phyloP scores from a whole-genome alignment of 768 basidiomycete species.

The Suillus americanus region DNA sequence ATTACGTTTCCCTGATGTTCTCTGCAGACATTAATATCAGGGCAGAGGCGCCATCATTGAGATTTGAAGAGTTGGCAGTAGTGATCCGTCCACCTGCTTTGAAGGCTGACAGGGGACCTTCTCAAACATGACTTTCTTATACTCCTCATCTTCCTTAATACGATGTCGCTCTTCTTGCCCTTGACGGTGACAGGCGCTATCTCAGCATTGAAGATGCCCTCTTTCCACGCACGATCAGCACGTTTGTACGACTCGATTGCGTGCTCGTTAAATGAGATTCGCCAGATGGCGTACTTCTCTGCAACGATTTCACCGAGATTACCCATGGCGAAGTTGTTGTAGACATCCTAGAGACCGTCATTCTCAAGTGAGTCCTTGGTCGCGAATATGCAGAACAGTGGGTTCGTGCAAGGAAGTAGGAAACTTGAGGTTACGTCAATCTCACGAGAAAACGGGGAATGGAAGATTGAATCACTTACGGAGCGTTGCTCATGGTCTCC shows the following conservation, averaged over 20 bases:
- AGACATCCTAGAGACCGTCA: constrained; percentile 96
- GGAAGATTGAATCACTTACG: constrained; percentile 57
- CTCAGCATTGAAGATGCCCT: constrained; percentile 83
- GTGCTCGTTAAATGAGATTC: constrained; percentile 87
- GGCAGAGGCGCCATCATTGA: constrained; percentile 97
- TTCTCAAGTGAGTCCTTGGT: constrained; percentile 83
- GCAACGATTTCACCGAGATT: constrained; percentile 91
- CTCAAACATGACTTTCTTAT: constrained; percentile 93
- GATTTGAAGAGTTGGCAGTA: constrained; percentile 93
- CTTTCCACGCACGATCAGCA: constrained; percentile 87
- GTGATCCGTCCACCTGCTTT: constrained; percentile 89
- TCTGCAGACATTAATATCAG: constrained; percentile 92
- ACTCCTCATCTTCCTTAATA: constrained; percentile 95
- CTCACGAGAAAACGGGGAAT: constrained; percentile 5
- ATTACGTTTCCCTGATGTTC: too few species aligned
- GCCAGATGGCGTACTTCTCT: constrained; percentile 76
- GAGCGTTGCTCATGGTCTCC: constrained; percentile 99
- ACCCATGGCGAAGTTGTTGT: constrained; percentile 98
- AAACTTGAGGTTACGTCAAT: constrained; percentile 47
- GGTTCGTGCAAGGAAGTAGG: constrained; percentile 78
- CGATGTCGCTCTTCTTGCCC: constrained; percentile 89
- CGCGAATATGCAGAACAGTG: constrained; percentile 86
- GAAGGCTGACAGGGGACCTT: constrained; percentile 93
- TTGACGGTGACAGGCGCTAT: constrained; percentile 88
- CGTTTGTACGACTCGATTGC: constrained; percentile 95